Evolutionary conservation across 2,329 filamentous ascomycete genomes (phyloP).

Genomic region (Fusarium heterosporum): DNA sequence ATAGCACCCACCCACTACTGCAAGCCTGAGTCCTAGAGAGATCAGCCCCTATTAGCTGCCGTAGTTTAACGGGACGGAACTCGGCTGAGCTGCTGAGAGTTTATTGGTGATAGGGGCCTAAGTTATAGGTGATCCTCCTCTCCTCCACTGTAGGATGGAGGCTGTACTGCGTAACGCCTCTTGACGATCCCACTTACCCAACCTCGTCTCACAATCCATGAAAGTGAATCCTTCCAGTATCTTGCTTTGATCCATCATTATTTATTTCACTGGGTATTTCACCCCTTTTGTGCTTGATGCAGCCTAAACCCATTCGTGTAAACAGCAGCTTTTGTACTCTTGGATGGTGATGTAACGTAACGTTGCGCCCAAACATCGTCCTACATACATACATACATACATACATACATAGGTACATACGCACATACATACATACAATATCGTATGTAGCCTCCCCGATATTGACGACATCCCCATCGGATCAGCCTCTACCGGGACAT

Average conservation of each 20-base stretch:
- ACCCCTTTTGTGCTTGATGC: slow-evolving; percentile 2
- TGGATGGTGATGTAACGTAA: slow-evolving; percentile 45
- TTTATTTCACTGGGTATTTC: neutral
- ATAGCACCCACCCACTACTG: slow-evolving; percentile 29
- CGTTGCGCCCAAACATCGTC: slow-evolving; percentile 41
- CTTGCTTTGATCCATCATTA: neutral
- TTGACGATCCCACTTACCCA: slow-evolving; percentile 26
- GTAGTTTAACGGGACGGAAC: too few species aligned
- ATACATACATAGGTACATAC: neutral
- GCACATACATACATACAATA: neutral
- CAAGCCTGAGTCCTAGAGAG: neutral
- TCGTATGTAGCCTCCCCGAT: neutral
- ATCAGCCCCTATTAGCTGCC: neutral
- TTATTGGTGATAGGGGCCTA: too few species aligned
- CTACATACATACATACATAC: neutral
- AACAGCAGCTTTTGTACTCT: slow-evolving; percentile 11
- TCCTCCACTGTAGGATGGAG: too few species aligned
- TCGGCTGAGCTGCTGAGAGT: too few species aligned
- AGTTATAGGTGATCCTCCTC: too few species aligned
- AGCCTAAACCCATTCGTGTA: slow-evolving; percentile 12
- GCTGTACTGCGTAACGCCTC: slow-evolving; percentile 3
- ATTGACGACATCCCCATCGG: slow-evolving; percentile 3
- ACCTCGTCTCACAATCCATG: slow-evolving; percentile 18
- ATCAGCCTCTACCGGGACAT: slow-evolving; percentile 13
- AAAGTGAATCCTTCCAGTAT: neutral